A percentile compares a stretch with the other conserved stretches of the same genome.
phyloP scores from a whole-genome alignment of 1,284 basidiomycete genomes.

The Microbotryomycetes sp. region DNA sequence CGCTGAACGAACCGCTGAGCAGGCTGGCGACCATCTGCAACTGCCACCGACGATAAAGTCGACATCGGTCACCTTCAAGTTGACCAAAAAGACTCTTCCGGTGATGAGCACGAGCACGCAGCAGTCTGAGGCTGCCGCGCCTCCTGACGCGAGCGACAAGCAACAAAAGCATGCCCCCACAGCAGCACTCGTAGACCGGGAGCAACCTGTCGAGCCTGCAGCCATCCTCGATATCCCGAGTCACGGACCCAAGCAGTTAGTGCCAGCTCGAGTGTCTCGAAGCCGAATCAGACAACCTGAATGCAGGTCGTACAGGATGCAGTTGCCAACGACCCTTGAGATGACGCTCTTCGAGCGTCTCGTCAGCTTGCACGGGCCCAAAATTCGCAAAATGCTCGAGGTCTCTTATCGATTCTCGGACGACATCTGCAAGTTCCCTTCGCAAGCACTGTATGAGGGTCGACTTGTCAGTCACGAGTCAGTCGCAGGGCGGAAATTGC shows the following conservation, averaged over 20 bases:
- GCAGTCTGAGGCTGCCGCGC: conserved; percentile 16
- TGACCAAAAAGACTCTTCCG: neutral
- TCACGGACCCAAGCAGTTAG: too few species aligned
- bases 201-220: too few species aligned
- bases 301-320: too few species aligned
- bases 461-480: conserved; percentile 63
- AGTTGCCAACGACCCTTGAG: conserved; percentile 59
- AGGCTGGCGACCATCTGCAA: conserved; percentile 45
- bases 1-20: too few species aligned
- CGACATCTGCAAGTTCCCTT: conserved; percentile 67
- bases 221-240: too few species aligned
- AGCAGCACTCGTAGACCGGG: too few species aligned
- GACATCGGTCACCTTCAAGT: conserved; percentile 40
- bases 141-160: too few species aligned
- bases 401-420: conserved; percentile 41
- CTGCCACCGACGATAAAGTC: conserved; percentile 84
- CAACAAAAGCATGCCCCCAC: too few species aligned
- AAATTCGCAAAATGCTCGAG: conserved; percentile 82
- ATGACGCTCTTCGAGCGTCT: conserved; percentile 86
- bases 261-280: too few species aligned
- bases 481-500: conserved; percentile 63
- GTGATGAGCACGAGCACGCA: conserved; percentile 25
- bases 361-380: conserved; percentile 73
- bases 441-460: conserved; percentile 66
- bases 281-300: too few species aligned